Conservation (phyloP, 768 basidiomycete species). For the Postia placenta region DNA sequence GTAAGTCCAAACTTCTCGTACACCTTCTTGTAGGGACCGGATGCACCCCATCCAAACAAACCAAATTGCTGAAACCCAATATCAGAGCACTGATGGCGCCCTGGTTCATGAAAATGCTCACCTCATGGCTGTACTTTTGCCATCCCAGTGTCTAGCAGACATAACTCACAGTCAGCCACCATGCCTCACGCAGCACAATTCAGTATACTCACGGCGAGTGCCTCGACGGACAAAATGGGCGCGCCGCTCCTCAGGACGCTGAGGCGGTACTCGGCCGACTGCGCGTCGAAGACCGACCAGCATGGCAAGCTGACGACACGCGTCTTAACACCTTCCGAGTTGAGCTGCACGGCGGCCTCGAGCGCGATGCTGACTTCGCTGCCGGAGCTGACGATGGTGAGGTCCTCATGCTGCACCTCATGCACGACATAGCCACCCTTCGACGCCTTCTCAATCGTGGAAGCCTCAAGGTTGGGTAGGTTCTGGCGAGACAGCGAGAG, state of each 20-base stretch:
- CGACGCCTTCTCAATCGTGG: constrained; percentile 74
- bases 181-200: not conserved
- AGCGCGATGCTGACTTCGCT: constrained; percentile 86
- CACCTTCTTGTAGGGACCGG: constrained; percentile 84
- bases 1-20: constrained; percentile 91
- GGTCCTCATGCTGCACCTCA: constrained; percentile 72
- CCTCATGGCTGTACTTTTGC: constrained; percentile 87
- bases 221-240: constrained; percentile 87
- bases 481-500: constrained; percentile 84
- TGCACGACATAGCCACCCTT: constrained; percentile 88
- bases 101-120: no score
- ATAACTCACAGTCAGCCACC: not conserved
- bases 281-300: constrained; percentile 83
- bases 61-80: constrained; percentile 53
- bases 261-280: constrained; percentile 72
- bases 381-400: constrained; percentile 87
- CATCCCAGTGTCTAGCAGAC: constrained; percentile 63
- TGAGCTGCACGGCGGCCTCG: constrained; percentile 80
- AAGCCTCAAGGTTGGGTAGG: constrained; percentile 87
- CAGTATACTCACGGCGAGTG: constrained; percentile 45
- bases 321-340: constrained; percentile 69
- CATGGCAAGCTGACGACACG: constrained; percentile 87
- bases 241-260: constrained; percentile 85
- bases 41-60: constrained; percentile 74
- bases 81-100: constrained; percentile 2